phyloP scores from a whole-genome alignment of 202 grass and related monocot genomes.

The Zoysia matrella region DNA sequence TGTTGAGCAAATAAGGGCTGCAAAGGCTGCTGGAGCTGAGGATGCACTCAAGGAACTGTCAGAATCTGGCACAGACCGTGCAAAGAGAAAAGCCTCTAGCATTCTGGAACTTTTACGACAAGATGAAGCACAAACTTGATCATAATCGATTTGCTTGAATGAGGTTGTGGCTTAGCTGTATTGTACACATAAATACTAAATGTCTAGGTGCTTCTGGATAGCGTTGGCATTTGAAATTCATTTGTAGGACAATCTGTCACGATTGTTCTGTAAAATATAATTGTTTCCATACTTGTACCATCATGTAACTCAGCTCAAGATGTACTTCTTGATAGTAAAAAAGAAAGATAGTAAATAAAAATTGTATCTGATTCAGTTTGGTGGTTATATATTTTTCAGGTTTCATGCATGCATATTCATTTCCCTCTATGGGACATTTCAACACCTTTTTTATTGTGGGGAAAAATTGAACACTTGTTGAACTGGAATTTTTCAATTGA shows the following conservation, averaged over 20 bases:
- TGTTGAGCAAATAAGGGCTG: conserved; percentile 53
- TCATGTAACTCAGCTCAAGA: conserved; percentile 36
- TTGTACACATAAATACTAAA: conserved; percentile 41
- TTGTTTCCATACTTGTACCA: conserved; percentile 32
- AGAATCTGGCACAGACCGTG: conserved; percentile 82
- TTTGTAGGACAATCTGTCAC: conserved; percentile 31
- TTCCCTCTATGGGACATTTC: conserved; percentile 20
- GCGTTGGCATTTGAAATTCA: conserved; percentile 33
- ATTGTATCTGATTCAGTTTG: conserved; percentile 29
- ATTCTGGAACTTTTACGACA: conserved; percentile 77
- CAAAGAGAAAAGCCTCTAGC: conserved; percentile 89
- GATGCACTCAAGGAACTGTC: conserved; percentile 80
- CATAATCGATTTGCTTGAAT: conserved; percentile 14
- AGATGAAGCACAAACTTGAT: conserved; percentile 33
- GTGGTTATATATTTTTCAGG: conserved; percentile 37
- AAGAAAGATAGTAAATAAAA: conserved; percentile 41
- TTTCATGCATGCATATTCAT: conserved; percentile 35
- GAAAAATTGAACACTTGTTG: not conserved
- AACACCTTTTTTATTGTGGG: not conserved
- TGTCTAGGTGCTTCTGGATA: conserved; percentile 42
- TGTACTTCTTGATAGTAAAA: conserved; percentile 34
- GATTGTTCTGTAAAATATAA: conserved; percentile 46
- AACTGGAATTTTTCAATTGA: not conserved
- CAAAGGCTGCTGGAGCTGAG: conserved; percentile 60
- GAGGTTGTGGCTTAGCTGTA: conserved; percentile 45